Evolutionary conservation across 2,329 filamentous ascomycete species (phyloP), one percentile per base, ranked within the genome.

Genomic region (Coniochaeta pulveracea): DNA sequence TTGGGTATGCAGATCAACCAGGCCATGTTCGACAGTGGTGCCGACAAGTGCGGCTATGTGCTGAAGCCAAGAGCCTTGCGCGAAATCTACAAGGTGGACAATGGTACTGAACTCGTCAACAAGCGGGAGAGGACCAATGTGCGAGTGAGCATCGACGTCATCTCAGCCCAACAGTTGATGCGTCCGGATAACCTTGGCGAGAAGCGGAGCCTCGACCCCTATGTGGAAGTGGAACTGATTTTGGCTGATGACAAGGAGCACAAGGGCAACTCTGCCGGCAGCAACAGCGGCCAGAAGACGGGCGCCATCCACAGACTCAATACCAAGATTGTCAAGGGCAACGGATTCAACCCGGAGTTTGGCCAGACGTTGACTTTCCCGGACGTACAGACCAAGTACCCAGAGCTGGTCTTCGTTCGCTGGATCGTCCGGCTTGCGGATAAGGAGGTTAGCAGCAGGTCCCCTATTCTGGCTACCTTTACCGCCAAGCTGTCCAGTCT

Each of bases 1-100:
- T 69, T 93, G 12, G 85, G 88, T 28, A 91, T 95, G 73, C 89
- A 96, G 52, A 71, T 96, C 55, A 96, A 96, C 53, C 83, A 91
- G 45, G 91, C 91, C 49, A 96, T 98, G 91, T 98, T 95, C 52
- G 82, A 86, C 29, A 84, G 85, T 37, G 85, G 85, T 26, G 79
- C 72, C 10, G 91, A 95, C 57, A 75, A 77, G 36, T 84, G 83
- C 3, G 91, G 91, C 27, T 98, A 96, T 48, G 86, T 96, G 10
- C 71, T 95, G 34, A 98, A 98, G 61, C 89, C 91, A 14, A 72
- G 78, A 22, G 84, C 88, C 50, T 75, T 94, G 40, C 81, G 89
- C 40, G 76, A 78, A 50, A 77, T 80, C 40, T 68, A 76, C 44
- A 64, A 76, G 32, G 60, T 74, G 28, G 66, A 69, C 1, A 70